These are phyloP conservation scores for Aspergillus tubingensis DNA, from an alignment of 2,329 filamentous ascomycete species.

Conservation along the genomic window DNA sequence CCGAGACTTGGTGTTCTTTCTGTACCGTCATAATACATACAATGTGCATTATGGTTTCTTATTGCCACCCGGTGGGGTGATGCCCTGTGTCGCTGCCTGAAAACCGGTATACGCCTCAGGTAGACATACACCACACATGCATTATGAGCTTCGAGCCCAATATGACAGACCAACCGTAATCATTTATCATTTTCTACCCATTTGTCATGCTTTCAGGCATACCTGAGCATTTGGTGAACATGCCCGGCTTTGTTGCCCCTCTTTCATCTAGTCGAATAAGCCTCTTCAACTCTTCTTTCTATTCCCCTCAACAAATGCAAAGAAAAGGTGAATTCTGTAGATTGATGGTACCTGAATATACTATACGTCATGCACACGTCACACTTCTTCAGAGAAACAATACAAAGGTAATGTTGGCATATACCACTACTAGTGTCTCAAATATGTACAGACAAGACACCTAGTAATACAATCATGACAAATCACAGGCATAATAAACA, in stretches of 20 bases:
- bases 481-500: neutral
- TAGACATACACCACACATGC: neutral
- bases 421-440: neutral
- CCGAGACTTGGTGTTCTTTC: neutral
- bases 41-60: neutral
- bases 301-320: too few relatives aligned
- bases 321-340: too few relatives aligned
- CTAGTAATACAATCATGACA: neutral
- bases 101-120: neutral
- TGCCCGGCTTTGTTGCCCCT: too few relatives aligned
- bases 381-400: too few relatives aligned
- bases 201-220: too few relatives aligned
- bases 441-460: constrained; percentile 1
- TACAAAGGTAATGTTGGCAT: too few relatives aligned
- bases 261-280: too few relatives aligned
- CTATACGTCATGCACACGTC: too few relatives aligned
- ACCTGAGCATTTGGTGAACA: too few relatives aligned
- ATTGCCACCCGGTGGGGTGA: neutral
- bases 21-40: too few relatives aligned
- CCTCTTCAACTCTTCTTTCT: too few relatives aligned
- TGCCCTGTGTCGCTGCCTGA: constrained; percentile 2
- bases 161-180: neutral
- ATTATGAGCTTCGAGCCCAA: neutral
- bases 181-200: neutral
- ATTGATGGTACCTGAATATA: too few relatives aligned